Conservation (phyloP, 164 flowering plant genomes). For the Kalanchoe fedtschenkoi region DNA sequence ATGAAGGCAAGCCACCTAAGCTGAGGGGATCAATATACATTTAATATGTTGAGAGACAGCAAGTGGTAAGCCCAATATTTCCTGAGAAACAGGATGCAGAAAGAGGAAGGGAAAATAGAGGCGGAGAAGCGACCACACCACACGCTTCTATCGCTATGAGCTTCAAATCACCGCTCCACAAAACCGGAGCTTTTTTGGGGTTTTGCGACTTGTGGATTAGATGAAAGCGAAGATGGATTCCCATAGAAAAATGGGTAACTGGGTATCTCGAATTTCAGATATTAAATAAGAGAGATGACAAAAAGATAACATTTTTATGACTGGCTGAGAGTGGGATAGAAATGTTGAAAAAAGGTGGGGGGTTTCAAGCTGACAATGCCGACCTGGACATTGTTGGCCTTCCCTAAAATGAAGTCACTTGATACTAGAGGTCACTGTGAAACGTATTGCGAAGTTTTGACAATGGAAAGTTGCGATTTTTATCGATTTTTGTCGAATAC, state of each 20-base stretch:
- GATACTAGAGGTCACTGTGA: background rate
- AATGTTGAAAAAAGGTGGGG: background rate
- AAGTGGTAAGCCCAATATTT: background rate
- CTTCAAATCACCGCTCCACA: slow-evolving; percentile 1
- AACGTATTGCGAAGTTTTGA: background rate
- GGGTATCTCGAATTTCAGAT: background rate
- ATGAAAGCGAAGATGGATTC: slow-evolving; percentile 7
- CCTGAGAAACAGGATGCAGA: background rate
- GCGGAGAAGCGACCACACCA: slow-evolving; percentile 15
- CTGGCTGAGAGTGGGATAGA: background rate
- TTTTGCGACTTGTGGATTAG: background rate
- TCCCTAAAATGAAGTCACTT: no score
- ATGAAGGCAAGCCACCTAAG: slow-evolving; percentile 5
- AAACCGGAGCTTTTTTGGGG: background rate
- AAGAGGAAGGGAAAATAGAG: background rate
- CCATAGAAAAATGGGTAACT: slow-evolving; percentile 1
- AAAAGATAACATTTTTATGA: background rate
- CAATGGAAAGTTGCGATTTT: background rate
- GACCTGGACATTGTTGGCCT: no score
- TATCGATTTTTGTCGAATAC: background rate
- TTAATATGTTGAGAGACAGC: background rate
- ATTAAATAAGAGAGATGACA: background rate
- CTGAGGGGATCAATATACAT: slow-evolving; percentile 4
- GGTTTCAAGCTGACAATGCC: background rate
- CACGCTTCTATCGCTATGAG: slow-evolving; percentile 4